Conservation (phyloP, 176 grass and related monocot species). For the Lolium perenne region DNA sequence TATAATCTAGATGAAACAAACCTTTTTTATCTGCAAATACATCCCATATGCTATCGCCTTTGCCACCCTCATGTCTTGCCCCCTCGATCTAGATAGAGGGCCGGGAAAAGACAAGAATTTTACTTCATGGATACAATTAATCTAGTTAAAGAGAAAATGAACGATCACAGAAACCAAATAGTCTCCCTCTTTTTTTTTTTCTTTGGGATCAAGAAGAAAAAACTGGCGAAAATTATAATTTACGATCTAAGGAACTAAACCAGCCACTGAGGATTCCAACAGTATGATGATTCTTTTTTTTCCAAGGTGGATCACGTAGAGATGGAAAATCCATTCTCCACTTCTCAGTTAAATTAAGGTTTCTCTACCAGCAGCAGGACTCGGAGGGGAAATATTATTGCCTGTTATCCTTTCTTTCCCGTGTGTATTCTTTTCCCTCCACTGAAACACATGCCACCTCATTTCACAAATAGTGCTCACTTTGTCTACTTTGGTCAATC, state of each 20-base stretch:
- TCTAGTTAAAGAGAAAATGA: not conserved
- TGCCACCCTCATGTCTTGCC: conserved; percentile 82
- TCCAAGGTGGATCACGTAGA: not conserved
- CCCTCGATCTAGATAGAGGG: conserved; percentile 80
- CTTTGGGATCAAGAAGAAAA: not conserved
- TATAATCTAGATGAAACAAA: conserved; percentile 29
- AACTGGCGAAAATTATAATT: not conserved
- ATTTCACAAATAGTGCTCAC: not conserved
- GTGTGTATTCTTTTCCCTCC: not conserved
- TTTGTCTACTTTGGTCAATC: not conserved
- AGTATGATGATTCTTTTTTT: not conserved
- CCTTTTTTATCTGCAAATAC: conserved; percentile 87
- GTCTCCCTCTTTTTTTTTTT: not conserved
- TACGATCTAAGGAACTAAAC: not conserved
- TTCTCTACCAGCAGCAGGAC: no score
- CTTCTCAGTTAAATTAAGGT: not conserved
- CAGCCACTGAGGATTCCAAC: not conserved
- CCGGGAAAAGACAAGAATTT: not conserved
- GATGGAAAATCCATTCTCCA: not conserved
- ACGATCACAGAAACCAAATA: not conserved
- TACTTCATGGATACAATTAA: not conserved
- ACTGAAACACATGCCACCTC: not conserved
- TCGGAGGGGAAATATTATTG: not conserved
- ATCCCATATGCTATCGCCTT: conserved; percentile 96
- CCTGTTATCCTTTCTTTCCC: not conserved